A percentile compares a stretch with the other conserved stretches of the same genome.
Conservation (phyloP, 441 rosid genomes). For the Populus tomentosa region DNA sequence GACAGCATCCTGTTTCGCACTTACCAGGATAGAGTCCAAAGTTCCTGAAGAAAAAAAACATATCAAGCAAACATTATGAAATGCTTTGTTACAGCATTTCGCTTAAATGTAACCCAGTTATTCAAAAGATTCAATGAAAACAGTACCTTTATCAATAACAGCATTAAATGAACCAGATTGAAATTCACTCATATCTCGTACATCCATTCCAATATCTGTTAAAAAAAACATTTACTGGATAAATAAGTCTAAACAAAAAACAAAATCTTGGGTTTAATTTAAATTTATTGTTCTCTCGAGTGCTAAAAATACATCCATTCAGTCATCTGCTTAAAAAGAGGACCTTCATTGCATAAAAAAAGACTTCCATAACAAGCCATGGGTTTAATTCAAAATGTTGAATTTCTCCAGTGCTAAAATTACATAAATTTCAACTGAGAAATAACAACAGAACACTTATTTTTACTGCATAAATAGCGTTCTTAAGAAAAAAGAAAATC, state of each 20-base stretch:
- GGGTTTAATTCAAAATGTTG: too few relatives aligned
- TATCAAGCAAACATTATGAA: conserved; percentile 13
- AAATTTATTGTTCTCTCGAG: too few relatives aligned
- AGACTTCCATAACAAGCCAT: too few relatives aligned
- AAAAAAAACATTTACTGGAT: neutral
- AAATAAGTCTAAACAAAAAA: too few relatives aligned
- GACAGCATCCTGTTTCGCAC: conserved; percentile 7
- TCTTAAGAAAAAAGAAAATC: neutral
- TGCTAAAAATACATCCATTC: too few relatives aligned
- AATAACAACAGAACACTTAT: neutral
- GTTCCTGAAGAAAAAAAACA: conserved; percentile 50
- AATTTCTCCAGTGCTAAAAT: too few relatives aligned
- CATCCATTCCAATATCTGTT: conserved; percentile 73
- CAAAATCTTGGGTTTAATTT: too few relatives aligned
- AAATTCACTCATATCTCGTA: conserved; percentile 61
- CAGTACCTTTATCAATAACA: conserved; percentile 71
- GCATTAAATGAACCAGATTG: conserved; percentile 61
- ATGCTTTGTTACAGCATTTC: neutral
- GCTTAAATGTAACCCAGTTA: neutral
- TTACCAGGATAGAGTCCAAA: conserved; percentile 81
- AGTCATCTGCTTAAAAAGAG: too few relatives aligned
- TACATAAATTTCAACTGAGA: too few relatives aligned
- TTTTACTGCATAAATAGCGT: too few relatives aligned
- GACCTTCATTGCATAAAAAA: too few relatives aligned
- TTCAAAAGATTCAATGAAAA: neutral